Base-by-base conservation (phyloP, 1,284 basidiomycete genomes). In the Phaffia rhodozyma region DNA sequence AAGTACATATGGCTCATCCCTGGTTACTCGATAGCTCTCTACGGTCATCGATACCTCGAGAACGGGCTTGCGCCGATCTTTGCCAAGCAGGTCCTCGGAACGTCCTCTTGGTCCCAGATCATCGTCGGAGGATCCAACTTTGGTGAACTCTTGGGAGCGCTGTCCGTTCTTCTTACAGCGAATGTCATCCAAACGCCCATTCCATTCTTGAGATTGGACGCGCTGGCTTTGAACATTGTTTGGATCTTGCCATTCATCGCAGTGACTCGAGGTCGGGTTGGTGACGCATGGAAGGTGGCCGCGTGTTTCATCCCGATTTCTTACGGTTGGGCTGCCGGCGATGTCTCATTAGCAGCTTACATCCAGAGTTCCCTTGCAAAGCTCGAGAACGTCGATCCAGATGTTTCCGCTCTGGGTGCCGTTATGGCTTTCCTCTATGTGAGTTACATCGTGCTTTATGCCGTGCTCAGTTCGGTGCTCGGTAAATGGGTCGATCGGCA, bases 11-110 rank as follows among this genome's bases (percentile, higher is more conserved):
- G 75, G 73, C 70, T 75, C 61, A 68, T 73, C 13, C 30, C 43
- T 9, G 38, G 70, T 53, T 72, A 74, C 69, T 69, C 72, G 23
- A 64, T 74, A 54, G 73, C 74, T 25, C 71, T 76, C 20, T 74
- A 75, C 66, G 72, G 71, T 57, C 75, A 75, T 65, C 72, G 75
- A 56, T 75, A 74, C 68, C 72, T 75, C 66, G 75, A 76, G 69
- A 74, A 73, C 61, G 71, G 71, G 62, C 68, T 75, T n/a, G 71
- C 71, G 30, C 73, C 73, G 55, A 73, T 73, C 59, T 73, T 73
- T 66, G 74, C 74, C 58, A 70, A 69, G 53, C 70, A 70, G 29
- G 66, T 73, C 63, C 69, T 76, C 50, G 70, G 70, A 47, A 68
- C 68, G 53, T 74, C 73, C 25, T 71, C 72, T 11, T 75, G 73